These are phyloP conservation scores for Magnolia sinica DNA, from an alignment of 164 flowering plant genomes.

Conservation along the genomic window DNA sequence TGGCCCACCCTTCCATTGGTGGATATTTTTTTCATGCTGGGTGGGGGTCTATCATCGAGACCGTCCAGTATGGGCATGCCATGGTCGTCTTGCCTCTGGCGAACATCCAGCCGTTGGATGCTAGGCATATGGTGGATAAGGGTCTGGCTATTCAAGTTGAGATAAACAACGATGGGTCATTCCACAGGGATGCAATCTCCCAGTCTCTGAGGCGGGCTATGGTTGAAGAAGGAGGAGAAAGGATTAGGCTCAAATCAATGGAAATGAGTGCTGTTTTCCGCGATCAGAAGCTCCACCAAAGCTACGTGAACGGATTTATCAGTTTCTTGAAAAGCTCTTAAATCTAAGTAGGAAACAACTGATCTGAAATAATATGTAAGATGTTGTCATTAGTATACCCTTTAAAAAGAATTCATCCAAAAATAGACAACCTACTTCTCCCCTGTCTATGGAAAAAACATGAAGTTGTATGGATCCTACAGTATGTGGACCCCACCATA, in stretches of 20 bases:
- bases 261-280: slow-evolving; percentile 29
- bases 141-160: slow-evolving; percentile 44
- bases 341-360: neutral
- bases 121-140: slow-evolving; percentile 41
- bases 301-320: slow-evolving; percentile 17
- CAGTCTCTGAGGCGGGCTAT: slow-evolving; percentile 31
- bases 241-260: slow-evolving; percentile 29
- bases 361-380: no score
- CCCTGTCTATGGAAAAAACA: no score
- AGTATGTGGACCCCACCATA: no score
- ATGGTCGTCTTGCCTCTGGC: slow-evolving; percentile 41
- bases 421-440: no score
- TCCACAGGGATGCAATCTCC: slow-evolving; percentile 43
- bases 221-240: slow-evolving; percentile 36
- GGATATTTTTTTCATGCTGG: slow-evolving; percentile 69
- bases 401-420: no score
- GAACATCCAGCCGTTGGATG: slow-evolving; percentile 35
- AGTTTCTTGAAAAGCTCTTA: slow-evolving; percentile 2
- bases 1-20: slow-evolving; percentile 44
- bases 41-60: slow-evolving; percentile 57
- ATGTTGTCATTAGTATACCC: no score
- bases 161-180: slow-evolving; percentile 34
- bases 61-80: slow-evolving; percentile 34
- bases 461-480: no score
- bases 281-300: slow-evolving; percentile 12